Evolutionary conservation across 768 basidiomycete species (phyloP), one percentile per base, ranked within the genome.

Genomic region (Mrakia gelida): DNA sequence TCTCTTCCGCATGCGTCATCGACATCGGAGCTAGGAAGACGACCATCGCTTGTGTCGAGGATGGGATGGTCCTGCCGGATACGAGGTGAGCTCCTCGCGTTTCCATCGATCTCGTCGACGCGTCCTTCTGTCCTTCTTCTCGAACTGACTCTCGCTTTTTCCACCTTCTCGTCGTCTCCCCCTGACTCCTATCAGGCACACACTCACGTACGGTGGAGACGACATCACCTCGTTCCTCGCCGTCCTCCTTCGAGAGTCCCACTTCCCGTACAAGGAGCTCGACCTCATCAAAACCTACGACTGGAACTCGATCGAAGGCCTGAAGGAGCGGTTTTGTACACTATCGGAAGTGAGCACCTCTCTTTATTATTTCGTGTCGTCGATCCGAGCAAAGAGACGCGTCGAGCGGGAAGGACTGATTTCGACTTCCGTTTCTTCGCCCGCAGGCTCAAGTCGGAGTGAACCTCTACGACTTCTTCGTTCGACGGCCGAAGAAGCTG

Each of bases 1-100:
- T 98, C 73, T 93, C 93, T 0, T 92, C 90, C 81, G 97, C 95
- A 16, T 98, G 97, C 82, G 93, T 99, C 7, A 92, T 99, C 52
- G 94, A 99, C 83, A 91, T 98, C 72, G 97, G 97, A 4, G 92
- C 96, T 18, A 88, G 87, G 23, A 89, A 88, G 75, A 94, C 93
- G 1, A 93, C 89, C 78, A 89, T 99, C 61, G 90, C 95, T 0
- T 98, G 95, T 82, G 92, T 98, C 2, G 97, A 98, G 77, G 97
- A 99, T 81, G 97, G 97, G 2, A 83, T 95, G 71, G 89, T 99
- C 30, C 85, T 95, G 41, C 83, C 91, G 7, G 97, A 99, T 81
- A 94, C 94, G 2, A 89, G 95, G 95, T 93, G 81, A 63, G 86
- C 8, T 38, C 15, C 11, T 52, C 49, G 49, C 3, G 9, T 52